These are phyloP conservation scores for Colletotrichum shisoi DNA, from an alignment of 2,329 filamentous ascomycete species.

Conservation along the genomic window DNA sequence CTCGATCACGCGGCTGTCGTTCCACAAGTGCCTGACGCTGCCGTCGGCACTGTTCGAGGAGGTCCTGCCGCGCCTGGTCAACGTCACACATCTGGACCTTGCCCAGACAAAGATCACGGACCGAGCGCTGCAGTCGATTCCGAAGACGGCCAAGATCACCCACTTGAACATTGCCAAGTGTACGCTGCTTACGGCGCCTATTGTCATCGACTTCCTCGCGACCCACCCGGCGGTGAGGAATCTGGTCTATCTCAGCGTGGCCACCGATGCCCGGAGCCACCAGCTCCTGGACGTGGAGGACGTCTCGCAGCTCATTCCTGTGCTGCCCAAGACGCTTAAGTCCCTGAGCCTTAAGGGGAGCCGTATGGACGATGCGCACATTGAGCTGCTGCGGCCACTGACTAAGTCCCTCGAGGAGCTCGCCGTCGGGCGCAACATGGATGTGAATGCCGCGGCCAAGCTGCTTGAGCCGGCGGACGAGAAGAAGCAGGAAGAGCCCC, in stretches of 20 bases:
- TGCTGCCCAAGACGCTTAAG: constrained; percentile 71
- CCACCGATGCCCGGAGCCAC: constrained; percentile 75
- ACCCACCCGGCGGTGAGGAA: constrained; percentile 73
- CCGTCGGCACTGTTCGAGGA: constrained; percentile 71
- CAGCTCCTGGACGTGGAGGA: constrained; percentile 73
- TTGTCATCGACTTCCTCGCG: constrained; percentile 73
- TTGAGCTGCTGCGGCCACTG: constrained; percentile 69
- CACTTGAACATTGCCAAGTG: constrained; percentile 83
- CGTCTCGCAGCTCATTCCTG: constrained; percentile 69
- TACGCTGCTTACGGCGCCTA: constrained; percentile 70
- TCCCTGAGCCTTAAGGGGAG: constrained; percentile 81
- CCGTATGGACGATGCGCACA: constrained; percentile 70
- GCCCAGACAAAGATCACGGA: constrained; percentile 79
- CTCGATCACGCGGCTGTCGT: constrained; percentile 71
- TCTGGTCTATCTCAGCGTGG: constrained; percentile 76
- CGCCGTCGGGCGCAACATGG: constrained; percentile 73
- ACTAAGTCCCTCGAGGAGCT: constrained; percentile 80
- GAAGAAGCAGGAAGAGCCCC: constrained; percentile 52
- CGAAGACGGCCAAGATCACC: constrained; percentile 73
- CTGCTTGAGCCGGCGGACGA: constrained; percentile 65
- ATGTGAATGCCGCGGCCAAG: constrained; percentile 69
- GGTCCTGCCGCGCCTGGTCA: constrained; percentile 73
- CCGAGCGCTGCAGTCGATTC: constrained; percentile 73
- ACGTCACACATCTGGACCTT: constrained; percentile 80
- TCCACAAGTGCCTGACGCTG: constrained; percentile 80